A percentile compares a stretch with the other conserved stretches of the same genome.
Conservation (phyloP, 2,329 filamentous ascomycete species). For the Neopestalotiopsis rosae region DNA sequence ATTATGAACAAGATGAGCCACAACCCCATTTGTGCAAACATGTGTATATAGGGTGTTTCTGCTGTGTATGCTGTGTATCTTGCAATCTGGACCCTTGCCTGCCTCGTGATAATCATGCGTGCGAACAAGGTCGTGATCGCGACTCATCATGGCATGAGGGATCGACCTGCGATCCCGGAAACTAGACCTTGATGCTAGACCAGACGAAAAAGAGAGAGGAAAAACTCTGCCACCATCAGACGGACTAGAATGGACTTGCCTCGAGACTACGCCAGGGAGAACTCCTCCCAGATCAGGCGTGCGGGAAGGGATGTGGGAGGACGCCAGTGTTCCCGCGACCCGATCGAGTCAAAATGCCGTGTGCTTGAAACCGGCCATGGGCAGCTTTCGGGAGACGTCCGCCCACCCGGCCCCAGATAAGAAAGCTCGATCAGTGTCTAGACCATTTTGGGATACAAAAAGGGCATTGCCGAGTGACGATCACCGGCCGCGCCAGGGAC, state of each 20-base stretch:
- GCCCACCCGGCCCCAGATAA: conserved; percentile 16
- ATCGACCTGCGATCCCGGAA: conserved; percentile 10
- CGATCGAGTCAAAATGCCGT: conserved; percentile 11
- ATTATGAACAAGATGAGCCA: conserved; percentile 2
- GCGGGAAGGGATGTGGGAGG: not conserved
- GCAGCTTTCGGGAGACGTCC: conserved; percentile 3
- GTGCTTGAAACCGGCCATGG: conserved; percentile 13
- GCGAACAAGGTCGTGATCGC: not conserved
- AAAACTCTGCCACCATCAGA: not conserved
- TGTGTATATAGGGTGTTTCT: not conserved
- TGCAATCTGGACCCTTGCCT: not conserved
- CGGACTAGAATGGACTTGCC: not conserved
- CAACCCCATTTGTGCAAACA: not conserved
- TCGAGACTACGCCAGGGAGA: not conserved
- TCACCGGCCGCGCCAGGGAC: conserved; percentile 3
- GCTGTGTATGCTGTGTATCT: too few species aligned
- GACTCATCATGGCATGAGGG: conserved; percentile 2
- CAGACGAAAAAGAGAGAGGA: conserved; percentile 10
- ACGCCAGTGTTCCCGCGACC: not conserved
- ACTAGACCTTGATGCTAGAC: conserved; percentile 2
- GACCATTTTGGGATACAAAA: conserved; percentile 10
- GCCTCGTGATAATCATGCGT: conserved; percentile 8
- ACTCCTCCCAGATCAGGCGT: not conserved
- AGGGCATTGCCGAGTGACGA: conserved; percentile 12
- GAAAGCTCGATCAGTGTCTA: conserved; percentile 10